Conservation (phyloP, 2,329 filamentous ascomycete species). For the Aspergillus quadrilineatus region DNA sequence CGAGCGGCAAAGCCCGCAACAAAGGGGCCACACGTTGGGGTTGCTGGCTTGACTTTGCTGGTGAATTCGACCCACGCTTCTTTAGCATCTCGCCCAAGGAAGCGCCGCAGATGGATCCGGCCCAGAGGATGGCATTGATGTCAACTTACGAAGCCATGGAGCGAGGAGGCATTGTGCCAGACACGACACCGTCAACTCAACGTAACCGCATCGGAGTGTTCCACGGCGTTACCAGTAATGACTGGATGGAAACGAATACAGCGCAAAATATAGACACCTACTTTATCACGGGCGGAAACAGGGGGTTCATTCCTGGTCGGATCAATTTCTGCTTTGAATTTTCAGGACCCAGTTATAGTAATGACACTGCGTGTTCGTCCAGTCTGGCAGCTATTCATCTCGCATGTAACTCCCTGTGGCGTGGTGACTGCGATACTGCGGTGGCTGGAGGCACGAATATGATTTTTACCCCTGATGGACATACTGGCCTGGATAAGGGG, state of each 20-base stretch:
- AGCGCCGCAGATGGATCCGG: conserved; percentile 76
- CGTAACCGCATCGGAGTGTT: conserved; percentile 67
- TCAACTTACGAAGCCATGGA: conserved; percentile 81
- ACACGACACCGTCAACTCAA: conserved; percentile 67
- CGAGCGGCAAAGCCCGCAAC: background rate
- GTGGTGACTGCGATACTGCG: conserved; percentile 76
- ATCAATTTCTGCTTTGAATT: conserved; percentile 70
- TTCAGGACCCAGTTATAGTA: conserved; percentile 67
- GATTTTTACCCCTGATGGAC: conserved; percentile 78
- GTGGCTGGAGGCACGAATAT: conserved; percentile 75
- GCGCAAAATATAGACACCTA: conserved; percentile 69
- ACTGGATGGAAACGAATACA: conserved; percentile 74
- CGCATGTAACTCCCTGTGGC: conserved; percentile 70
- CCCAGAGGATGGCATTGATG: conserved; percentile 72
- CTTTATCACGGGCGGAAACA: conserved; percentile 64
- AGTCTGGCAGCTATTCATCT: conserved; percentile 70
- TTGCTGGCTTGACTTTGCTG: conserved; percentile 39
- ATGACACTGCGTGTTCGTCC: conserved; percentile 78
- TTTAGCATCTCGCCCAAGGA: conserved; percentile 86
- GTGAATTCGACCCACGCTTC: conserved; percentile 76
- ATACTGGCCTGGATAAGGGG: conserved; percentile 70
- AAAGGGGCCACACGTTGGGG: background rate
- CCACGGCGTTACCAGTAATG: conserved; percentile 73
- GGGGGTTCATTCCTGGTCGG: conserved; percentile 43
- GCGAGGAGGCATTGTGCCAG: conserved; percentile 74